phyloP scores from a whole-genome alignment of 2,329 filamentous ascomycete genomes.

The Colletotrichum viniferum region DNA sequence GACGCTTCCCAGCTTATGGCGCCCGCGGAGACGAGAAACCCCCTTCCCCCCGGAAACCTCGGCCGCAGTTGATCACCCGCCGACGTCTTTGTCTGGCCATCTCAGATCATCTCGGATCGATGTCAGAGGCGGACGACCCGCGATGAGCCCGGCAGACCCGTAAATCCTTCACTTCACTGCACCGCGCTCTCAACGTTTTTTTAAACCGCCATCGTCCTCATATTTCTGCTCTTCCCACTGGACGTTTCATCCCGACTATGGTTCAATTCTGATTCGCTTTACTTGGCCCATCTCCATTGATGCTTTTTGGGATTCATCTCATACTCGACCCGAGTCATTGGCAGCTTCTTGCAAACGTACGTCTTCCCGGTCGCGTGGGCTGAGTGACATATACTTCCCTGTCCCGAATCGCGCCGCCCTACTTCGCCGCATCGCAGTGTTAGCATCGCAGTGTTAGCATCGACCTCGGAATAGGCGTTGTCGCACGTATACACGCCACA shows the following conservation, averaged over 20 bases:
- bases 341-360: background rate
- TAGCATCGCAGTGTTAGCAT: background rate
- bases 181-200: background rate
- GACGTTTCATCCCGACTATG: background rate
- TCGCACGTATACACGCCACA: background rate
- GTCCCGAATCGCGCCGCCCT: background rate
- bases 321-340: slow-evolving; percentile 2
- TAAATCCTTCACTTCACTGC: background rate
- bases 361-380: background rate
- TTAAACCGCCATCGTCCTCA: background rate
- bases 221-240: background rate
- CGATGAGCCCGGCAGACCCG: background rate
- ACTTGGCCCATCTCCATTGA: background rate
- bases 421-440: background rate
- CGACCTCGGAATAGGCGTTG: background rate
- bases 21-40: background rate
- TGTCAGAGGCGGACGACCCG: background rate
- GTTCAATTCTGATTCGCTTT: background rate
- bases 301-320: background rate
- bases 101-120: background rate
- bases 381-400: background rate
- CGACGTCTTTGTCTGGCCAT: slow-evolving; percentile 3
- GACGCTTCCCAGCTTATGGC: background rate
- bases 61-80: background rate
- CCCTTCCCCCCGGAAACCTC: background rate